A percentile compares a stretch with the other conserved stretches of the same genome.
Conservation (phyloP, 2,329 filamentous ascomycete genomes). For the Cercospora zeae-maydis region DNA sequence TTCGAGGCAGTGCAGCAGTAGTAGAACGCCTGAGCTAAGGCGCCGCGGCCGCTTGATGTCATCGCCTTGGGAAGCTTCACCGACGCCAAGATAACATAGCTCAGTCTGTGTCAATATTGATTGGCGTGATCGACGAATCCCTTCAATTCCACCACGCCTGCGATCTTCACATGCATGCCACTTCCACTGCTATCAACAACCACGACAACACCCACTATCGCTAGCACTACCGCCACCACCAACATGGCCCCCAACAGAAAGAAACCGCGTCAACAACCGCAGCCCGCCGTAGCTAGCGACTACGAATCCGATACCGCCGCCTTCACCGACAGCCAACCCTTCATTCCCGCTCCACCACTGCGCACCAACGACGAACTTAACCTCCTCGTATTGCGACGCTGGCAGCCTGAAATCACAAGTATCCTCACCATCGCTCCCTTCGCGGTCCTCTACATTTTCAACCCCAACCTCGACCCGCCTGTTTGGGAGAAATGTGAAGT, state of each 20-base stretch:
- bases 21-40: background rate
- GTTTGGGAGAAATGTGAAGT: conserved; percentile 82
- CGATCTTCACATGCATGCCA: background rate
- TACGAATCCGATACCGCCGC: conserved; percentile 22
- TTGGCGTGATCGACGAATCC: rapidly evolving
- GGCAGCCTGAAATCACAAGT: conserved; percentile 67
- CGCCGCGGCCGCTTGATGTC: background rate
- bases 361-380: conserved; percentile 85
- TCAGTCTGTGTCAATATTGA: background rate
- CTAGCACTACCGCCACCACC: background rate
- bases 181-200: background rate
- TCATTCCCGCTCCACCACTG: conserved; percentile 44
- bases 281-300: conserved; percentile 8
- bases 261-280: conserved; percentile 13
- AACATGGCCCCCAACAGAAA: conserved; percentile 22
- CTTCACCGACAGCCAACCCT: conserved; percentile 30
- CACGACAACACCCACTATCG: background rate
- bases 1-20: background rate
- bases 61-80: background rate
- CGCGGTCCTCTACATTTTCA: conserved; percentile 80
- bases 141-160: background rate
- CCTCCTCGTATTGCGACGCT: conserved; percentile 74
- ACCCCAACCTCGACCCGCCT: conserved; percentile 49
- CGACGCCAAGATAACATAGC: background rate
- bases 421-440: conserved; percentile 82